Percentiles rank a stretch among this genome's conserved stretches.
phyloP scores from a whole-genome alignment of 208 protist species.

The Phytomonas sp. region DNA sequence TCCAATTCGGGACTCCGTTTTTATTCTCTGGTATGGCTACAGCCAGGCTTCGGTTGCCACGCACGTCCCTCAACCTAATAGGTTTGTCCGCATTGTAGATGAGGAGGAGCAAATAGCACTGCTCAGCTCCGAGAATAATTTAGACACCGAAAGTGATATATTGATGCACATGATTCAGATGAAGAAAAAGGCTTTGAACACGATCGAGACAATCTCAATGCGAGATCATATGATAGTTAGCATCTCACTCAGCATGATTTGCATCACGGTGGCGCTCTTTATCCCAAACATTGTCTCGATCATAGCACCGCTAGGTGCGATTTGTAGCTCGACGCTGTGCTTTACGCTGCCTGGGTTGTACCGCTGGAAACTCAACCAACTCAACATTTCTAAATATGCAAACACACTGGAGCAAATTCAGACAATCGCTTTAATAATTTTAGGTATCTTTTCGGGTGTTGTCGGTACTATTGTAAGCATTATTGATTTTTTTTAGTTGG shows the following conservation, averaged over 20 bases:
- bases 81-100: conserved; percentile 28
- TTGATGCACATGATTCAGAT: conserved; percentile 18
- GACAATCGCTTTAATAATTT: conserved; percentile 29
- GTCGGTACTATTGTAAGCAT: conserved; percentile 39
- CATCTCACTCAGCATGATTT: conserved; percentile 36
- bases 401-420: conserved; percentile 19
- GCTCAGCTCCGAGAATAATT: conserved; percentile 6
- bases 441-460: conserved; percentile 28
- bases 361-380: conserved; percentile 39
- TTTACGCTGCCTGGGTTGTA: conserved; percentile 59
- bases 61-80: conserved; percentile 41
- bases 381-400: conserved; percentile 17
- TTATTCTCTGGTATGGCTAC: conserved; percentile 72
- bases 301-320: conserved; percentile 43
- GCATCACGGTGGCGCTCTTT: conserved; percentile 39
- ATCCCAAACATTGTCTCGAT: conserved; percentile 49
- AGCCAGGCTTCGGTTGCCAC: conserved; percentile 49
- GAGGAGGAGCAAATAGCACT: conserved; percentile 26
- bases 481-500: conserved; percentile 17
- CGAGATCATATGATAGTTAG: conserved; percentile 59
- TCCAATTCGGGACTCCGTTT: conserved; percentile 69
- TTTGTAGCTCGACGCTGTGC: conserved; percentile 58
- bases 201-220: conserved; percentile 32
- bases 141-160: conserved; percentile 12
- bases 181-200: conserved; percentile 30